Percentiles rank a stretch among this genome's conserved stretches.
phyloP scores from a whole-genome alignment of 306 rosid species.

The Vicia villosa region DNA sequence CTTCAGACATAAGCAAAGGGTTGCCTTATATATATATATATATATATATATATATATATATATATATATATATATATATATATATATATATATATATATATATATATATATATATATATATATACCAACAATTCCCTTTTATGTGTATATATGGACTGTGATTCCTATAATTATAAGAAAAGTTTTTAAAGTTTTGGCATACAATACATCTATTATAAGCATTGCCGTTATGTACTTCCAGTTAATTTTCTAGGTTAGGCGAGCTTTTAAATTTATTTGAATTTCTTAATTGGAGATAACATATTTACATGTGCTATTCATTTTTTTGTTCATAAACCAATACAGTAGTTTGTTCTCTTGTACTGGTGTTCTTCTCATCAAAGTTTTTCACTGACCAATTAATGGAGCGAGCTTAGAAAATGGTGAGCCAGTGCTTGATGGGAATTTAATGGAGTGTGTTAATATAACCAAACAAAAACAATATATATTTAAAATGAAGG shows the following conservation, averaged over 20 bases:
- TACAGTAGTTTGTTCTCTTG: conserved; percentile 72
- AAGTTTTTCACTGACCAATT: conserved; percentile 62
- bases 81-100: no score
- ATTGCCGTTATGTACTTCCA: conserved; percentile 14
- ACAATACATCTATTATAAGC: conserved; percentile 6
- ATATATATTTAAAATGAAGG: no score
- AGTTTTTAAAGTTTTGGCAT: not conserved
- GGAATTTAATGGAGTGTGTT: conserved; percentile 49
- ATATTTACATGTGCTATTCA: not conserved
- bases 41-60: no score
- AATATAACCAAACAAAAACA: no score
- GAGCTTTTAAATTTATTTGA: conserved; percentile 7
- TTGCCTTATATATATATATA: not conserved
- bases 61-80: no score
- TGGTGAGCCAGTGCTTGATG: conserved; percentile 45
- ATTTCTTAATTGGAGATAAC: conserved; percentile 14
- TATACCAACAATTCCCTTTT: not conserved
- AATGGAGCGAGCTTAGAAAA: conserved; percentile 39
- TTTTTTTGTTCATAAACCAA: conserved; percentile 66
- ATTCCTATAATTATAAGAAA: not conserved
- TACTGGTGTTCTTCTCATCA: conserved; percentile 77
- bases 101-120: no score
- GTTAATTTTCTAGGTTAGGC: not conserved
- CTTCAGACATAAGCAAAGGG: conserved; percentile 1
- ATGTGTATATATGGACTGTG: not conserved